Base-by-base conservation (phyloP, 805 yeast species). In the Myxozyma neotropica region DNA sequence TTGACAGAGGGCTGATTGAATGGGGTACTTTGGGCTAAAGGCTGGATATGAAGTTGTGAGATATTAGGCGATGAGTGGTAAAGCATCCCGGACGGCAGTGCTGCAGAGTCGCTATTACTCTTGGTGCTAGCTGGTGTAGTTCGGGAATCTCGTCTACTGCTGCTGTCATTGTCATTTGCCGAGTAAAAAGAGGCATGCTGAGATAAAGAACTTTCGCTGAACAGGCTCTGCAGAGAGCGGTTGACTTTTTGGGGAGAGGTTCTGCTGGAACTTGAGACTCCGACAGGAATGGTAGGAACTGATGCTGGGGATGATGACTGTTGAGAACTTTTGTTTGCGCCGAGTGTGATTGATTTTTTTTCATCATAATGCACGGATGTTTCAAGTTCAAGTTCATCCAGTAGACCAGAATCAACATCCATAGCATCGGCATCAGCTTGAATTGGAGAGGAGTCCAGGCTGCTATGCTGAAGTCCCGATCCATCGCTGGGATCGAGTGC, bases 1-100 rank as follows among this genome's bases (percentile, higher is more conserved):
- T 44, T 26, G 36, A 13, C 19, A 7, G 39, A 17, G 13, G 43
- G 42, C 31, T 33, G 43, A 23, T 31, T 24, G 23, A 45, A 52
- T 0, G 62, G 62, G 4, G 62, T 48, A 26, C 62, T 55, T 17
- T 58, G 59, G 10, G 62, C 62, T 13, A 57, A 26, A 26, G 58
- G 62, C n/a, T 35, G 46, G 21, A 52, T 52, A 35, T 42, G 49
- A 24, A 52, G 55, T 36, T 39, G 51, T 2, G 51, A 29, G 15
- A 12, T 31, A n/a, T 33, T 31, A 10, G 40, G 27, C 13, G 51
- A 35, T 17, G 51, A 47, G n/a, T 21, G 38, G 27, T 26, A 12
- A 8, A 12, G 15, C 2, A 44, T 26, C 4, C 33, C 48, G 15
- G 19, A 10, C 5, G 48, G 31, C 3, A 4, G n/a, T 4, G 15